These are phyloP conservation scores for Fraxinus platypoda DNA, from an alignment of 305 asterid genomes.

Conservation along the genomic window DNA sequence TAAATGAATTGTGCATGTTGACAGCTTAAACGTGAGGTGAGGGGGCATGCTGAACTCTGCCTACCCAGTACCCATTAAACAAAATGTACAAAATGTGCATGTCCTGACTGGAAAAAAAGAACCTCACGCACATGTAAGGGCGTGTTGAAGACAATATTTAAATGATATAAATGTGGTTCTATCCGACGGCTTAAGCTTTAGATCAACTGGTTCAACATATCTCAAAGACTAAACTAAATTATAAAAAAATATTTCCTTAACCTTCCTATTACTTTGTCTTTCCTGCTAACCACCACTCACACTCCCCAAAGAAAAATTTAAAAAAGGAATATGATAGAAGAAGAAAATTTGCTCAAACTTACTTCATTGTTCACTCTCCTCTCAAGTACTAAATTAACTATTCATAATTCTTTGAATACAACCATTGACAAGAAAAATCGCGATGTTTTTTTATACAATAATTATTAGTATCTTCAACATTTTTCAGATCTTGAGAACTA, in stretches of 20 bases:
- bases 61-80: neutral
- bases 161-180: neutral
- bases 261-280: neutral
- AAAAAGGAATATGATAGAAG: neutral
- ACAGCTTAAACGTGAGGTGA: neutral
- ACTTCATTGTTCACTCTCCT: neutral
- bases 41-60: neutral
- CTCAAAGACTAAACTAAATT: neutral
- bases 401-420: neutral
- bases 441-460: neutral
- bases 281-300: neutral
- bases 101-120: neutral
- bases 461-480: neutral
- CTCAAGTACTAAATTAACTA: neutral
- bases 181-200: neutral
- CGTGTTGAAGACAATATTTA: no score
- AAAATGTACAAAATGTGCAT: neutral
- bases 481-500: slow-evolving; percentile 15
- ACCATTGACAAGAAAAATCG: neutral
- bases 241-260: neutral
- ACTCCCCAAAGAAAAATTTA: neutral
- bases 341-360: neutral
- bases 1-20: neutral
- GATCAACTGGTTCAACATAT: neutral
- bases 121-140: neutral